These are phyloP conservation scores for Chrysopogon serrulatus DNA, from an alignment of 176 grass and related monocot species.

Conservation along the genomic window DNA sequence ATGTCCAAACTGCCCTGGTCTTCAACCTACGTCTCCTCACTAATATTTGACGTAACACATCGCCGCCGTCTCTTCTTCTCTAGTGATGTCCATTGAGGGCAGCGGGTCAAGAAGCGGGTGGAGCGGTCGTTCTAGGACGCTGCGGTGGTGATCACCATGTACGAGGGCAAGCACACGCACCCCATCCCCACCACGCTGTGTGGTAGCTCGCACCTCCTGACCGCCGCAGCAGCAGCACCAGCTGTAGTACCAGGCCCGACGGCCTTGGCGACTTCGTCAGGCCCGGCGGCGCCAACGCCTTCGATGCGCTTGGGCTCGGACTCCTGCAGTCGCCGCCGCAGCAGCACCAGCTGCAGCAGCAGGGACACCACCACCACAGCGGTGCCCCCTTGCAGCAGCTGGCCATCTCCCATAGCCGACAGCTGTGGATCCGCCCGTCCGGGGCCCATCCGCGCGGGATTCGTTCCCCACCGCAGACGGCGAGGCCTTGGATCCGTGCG, in stretches of 20 bases:
- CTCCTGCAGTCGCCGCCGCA: background rate
- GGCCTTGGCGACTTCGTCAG: background rate
- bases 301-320: slow-evolving; percentile 12
- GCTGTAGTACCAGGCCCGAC: too few relatives aligned
- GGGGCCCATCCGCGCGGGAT: too few relatives aligned
- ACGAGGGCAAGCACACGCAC: slow-evolving; percentile 90
- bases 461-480: too few relatives aligned
- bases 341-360: background rate
- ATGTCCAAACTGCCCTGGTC: too few relatives aligned
- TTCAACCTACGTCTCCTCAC: too few relatives aligned
- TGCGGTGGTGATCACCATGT: slow-evolving; percentile 82
- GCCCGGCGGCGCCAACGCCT: background rate
- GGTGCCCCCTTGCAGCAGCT: slow-evolving; percentile 21
- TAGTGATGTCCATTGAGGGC: too few relatives aligned
- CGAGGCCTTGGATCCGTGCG: too few relatives aligned
- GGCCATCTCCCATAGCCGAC: too few relatives aligned
- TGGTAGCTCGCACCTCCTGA: slow-evolving; percentile 62
- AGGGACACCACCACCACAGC: background rate
- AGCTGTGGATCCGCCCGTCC: too few relatives aligned
- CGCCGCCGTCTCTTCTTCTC: too few relatives aligned
- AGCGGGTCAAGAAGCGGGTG: slow-evolving; percentile 99
- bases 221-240: slow-evolving; percentile 26
- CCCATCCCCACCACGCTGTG: slow-evolving; percentile 66
- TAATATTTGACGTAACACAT: too few relatives aligned
- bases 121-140: slow-evolving; percentile 86